A percentile compares a stretch with the other conserved stretches of the same genome.
These are phyloP conservation scores for Chaetomium globosum DNA, from an alignment of 2,329 filamentous ascomycete species.

Conservation along the genomic window DNA sequence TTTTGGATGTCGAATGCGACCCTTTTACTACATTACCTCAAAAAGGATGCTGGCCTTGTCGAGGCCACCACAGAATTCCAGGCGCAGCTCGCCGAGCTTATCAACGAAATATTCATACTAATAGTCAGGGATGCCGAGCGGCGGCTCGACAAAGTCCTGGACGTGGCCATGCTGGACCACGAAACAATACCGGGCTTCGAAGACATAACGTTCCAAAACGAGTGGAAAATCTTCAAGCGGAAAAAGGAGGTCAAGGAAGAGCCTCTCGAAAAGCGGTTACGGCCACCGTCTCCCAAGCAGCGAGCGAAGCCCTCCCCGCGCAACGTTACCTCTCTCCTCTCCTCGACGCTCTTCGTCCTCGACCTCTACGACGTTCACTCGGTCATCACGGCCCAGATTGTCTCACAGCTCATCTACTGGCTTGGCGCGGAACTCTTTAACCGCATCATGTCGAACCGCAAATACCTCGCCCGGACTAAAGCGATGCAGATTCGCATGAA, in stretches of 20 bases:
- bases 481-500: conserved; percentile 99
- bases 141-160: conserved; percentile 92
- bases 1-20: conserved; percentile 99
- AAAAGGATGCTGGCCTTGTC: conserved; percentile 84
- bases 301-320: conserved; percentile 88
- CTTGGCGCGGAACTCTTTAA: conserved; percentile 96
- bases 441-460: conserved; percentile 92
- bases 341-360: conserved; percentile 93
- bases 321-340: conserved; percentile 93
- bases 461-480: conserved; percentile 93
- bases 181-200: conserved; percentile 98
- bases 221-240: conserved; percentile 95
- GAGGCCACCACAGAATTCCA: conserved; percentile 86
- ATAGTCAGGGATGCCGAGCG: conserved; percentile 96
- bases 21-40: conserved; percentile 90
- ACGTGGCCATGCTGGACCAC: conserved; percentile 92
- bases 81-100: conserved; percentile 86
- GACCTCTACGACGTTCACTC: conserved; percentile 99
- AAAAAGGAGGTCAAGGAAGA: conserved; percentile 90
- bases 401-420: conserved; percentile 95
- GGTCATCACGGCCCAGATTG: conserved; percentile 87
- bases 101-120: conserved; percentile 97
- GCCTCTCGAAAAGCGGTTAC: conserved; percentile 84
- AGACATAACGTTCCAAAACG: conserved; percentile 94
- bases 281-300: conserved; percentile 90